Evolutionary conservation across 2,329 filamentous ascomycete species (phyloP), one percentile per base, ranked within the genome.

Genomic region (Microdochium bolleyi): DNA sequence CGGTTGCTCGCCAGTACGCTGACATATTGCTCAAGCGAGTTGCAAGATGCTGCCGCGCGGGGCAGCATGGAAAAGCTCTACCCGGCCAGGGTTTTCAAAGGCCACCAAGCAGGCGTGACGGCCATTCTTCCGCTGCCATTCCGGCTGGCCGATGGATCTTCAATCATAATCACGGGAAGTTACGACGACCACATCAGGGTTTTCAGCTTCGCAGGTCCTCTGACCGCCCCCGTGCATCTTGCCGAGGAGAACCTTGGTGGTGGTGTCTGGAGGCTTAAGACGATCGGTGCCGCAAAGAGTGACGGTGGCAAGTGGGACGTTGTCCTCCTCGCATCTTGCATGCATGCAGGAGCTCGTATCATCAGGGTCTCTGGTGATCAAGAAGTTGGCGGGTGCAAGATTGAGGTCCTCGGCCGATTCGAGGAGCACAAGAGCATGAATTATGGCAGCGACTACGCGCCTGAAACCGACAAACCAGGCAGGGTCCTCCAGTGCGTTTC

Each of bases 361-460:
- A 62, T 87, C 7, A 70, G 75, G 38, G 61, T 82, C 19, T 55
- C 59, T 10, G 64, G 70, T 24, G 55, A 59, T 25, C 63, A 65
- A 1, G 61, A 69, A 1, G 68, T 56, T 55, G 70, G 53, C n/a
- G 57, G 57, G 19, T 90, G 85, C 79, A 63, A 62, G 1, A 84
- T 94, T 53, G 72, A 78, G 46, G 74, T 92, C 1, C 59, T 92
- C 49, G 84, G 79, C 0, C 79, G 77, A 51, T 95, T 95, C 62
- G 87, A 89, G 60, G 88, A 92, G 64, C 91, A 96, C 65, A 76
- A 88, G 70, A 96, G 90, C 66, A 96, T 96, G 90, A 96, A 95
- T 62, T 97, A 97, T 66, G 92, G 87, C 7, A 89, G 87, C 60
- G 91, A 92, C 68, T 80, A 83, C 54, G 76, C 80, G 58, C 76